Evolutionary conservation across 257 asterid genomes (phyloP).

Genomic region (Solanum medicagineum): DNA sequence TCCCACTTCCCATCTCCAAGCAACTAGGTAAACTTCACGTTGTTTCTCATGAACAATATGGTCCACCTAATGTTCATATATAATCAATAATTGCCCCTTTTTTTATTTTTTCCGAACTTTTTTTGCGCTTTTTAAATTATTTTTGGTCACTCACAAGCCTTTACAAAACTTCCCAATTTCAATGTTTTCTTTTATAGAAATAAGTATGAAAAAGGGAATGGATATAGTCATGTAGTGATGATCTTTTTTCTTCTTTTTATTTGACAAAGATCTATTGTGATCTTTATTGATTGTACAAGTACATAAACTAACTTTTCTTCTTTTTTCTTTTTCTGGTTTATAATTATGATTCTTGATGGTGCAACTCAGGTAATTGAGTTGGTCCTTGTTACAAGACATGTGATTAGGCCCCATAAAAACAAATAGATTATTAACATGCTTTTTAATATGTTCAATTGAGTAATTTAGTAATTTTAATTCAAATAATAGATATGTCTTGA

Average conservation of each 20-base stretch:
- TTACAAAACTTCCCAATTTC: not conserved
- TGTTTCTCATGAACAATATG: not conserved
- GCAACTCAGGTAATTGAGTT: not conserved
- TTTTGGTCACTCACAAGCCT: not conserved
- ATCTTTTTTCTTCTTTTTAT: not conserved
- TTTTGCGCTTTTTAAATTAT: not conserved
- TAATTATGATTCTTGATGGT: not conserved
- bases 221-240: not conserved
- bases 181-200: not conserved
- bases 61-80: not conserved
- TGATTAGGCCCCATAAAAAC: not conserved
- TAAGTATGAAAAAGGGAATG: not conserved
- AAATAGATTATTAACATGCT: not conserved
- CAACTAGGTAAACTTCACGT: not conserved
- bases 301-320: not conserved
- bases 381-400: not conserved
- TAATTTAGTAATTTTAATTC: not conserved
- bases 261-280: not conserved
- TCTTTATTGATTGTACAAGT: not conserved
- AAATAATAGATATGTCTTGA: not conserved
- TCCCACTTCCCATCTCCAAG: not conserved
- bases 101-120: not conserved
- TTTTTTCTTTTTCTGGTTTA: not conserved
- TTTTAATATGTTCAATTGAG: not conserved
- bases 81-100: not conserved